Percentiles rank a stretch among this genome's conserved stretches.
Evolutionary conservation across 108 stramenopile genomes (phyloP).

Genomic region (Chaetoceros tenuissimus): DNA sequence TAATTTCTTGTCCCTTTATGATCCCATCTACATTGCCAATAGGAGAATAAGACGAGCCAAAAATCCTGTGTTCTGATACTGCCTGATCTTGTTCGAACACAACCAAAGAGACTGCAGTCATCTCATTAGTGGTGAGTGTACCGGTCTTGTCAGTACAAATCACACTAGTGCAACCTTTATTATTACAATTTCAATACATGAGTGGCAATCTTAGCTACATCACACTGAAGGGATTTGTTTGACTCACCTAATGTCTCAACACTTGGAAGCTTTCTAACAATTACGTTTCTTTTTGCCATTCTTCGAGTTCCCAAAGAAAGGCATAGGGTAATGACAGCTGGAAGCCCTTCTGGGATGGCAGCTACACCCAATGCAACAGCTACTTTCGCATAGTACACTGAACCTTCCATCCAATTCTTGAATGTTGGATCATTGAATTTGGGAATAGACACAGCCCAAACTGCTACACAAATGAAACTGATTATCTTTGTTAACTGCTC

Average conservation of each 20-base stretch:
- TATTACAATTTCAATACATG: too few species aligned
- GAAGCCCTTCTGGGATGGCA: constrained; percentile 98
- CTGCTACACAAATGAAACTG: constrained; percentile 83
- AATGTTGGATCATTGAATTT: constrained; percentile 83
- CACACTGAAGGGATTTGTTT: background rate
- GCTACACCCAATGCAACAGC: constrained; percentile 97
- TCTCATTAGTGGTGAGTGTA: constrained; percentile 95
- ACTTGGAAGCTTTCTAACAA: constrained; percentile 82
- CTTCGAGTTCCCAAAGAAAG: constrained; percentile 88
- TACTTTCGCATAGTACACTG: constrained; percentile 95
- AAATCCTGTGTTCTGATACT: constrained; percentile 50
- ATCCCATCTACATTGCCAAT: constrained; percentile 61
- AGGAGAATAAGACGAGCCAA: constrained; percentile 74
- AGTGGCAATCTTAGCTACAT: too few species aligned
- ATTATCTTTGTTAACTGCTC: constrained; percentile 87
- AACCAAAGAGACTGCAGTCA: constrained; percentile 90
- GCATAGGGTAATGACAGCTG: constrained; percentile 95
- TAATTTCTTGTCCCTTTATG: constrained; percentile 24
- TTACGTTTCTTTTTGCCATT: constrained; percentile 85
- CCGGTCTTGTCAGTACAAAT: constrained; percentile 99
- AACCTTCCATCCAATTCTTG: constrained; percentile 56
- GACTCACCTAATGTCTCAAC: constrained; percentile 83
- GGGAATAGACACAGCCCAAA: constrained; percentile 87
- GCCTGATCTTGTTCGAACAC: constrained; percentile 33
- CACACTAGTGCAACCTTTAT: too few species aligned